These are phyloP conservation scores for Margaritispora aquatica DNA, from an alignment of 495 filamentous ascomycete genomes.

Conservation along the genomic window DNA sequence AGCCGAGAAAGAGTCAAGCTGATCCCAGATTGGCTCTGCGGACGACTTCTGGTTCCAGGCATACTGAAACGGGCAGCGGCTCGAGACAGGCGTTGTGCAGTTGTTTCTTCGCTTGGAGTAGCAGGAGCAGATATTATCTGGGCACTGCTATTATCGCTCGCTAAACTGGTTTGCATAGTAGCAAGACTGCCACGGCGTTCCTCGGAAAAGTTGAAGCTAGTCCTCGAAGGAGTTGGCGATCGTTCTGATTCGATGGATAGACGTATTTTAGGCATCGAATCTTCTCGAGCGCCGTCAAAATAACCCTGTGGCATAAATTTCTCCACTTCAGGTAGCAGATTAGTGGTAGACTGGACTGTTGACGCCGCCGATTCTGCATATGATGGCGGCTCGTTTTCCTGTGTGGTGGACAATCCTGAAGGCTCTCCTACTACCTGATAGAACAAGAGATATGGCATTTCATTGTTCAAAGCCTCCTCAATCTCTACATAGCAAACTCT, in stretches of 20 bases:
- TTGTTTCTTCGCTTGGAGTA: constrained; percentile 46
- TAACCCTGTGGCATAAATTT: constrained; percentile 31
- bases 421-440: no score
- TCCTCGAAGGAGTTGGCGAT: constrained; percentile 8
- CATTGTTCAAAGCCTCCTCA: constrained; percentile 62
- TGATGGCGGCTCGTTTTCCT: constrained; percentile 8
- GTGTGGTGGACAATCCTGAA: no score
- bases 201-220: constrained; percentile 23
- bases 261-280: constrained; percentile 14
- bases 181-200: constrained; percentile 41
- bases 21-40: constrained; percentile 59
- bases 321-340: constrained; percentile 27
- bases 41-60: constrained; percentile 54
- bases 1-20: constrained; percentile 62
- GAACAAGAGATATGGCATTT: constrained; percentile 90
- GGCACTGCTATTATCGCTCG: constrained; percentile 24
- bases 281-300: constrained; percentile 22
- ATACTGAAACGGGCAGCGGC: constrained; percentile 51
- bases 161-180: constrained; percentile 38
- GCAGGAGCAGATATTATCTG: constrained; percentile 26
- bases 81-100: constrained; percentile 46
- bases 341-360: constrained; percentile 37
- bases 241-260: constrained; percentile 27
- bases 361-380: constrained; percentile 43
- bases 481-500: constrained; percentile 72